Evolutionary conservation across 2,329 filamentous ascomycete genomes (phyloP), one percentile per base, ranked within the genome.

Genomic region (Fusarium sp.): DNA sequence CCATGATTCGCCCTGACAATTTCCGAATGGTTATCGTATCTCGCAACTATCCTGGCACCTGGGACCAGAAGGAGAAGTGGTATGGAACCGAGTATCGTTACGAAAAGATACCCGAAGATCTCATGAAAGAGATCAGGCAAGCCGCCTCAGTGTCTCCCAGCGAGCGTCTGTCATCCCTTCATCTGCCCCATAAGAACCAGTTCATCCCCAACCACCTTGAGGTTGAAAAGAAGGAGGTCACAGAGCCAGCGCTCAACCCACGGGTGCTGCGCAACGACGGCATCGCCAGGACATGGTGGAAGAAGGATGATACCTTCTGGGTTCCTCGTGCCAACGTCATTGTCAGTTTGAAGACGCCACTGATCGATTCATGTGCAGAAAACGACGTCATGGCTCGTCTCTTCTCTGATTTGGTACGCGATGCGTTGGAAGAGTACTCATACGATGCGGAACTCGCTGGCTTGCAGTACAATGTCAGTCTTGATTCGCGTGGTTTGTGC

Each of bases 291-390:
- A 93, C 94, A 4, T 99, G 97, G 97, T 98, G 92, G 87, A 99
- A 99, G 87, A 98, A 98, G 84, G 97, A 99, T 79, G 97, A 99
- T 78, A 95, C 92, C 0, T 99, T 98, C 83, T 98, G 96, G 95
- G 97, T 98, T 11, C 97, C 97, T 9, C 98, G 97, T 82, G 97
- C 94, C 4, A 97, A 95, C 68, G 86, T 98, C 20, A 90, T 95
- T 73, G 90, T 98, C 73, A 94, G 92, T 76, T 88, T 97, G 74
- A 90, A 92, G 77, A 97, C 92, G 68, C 93, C 95, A 0, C 84
- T 97, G 52, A 91, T 94, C n/a, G 92, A 91, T 80, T 89, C 94
- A 2, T 95, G 94, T 6, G 93, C 95, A 2, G 91, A 93, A 66
- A 95, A 93, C 71, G 87, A 90, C 35, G 91, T 97, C 69, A 95